These are phyloP conservation scores for Bifiguratus adelaidae DNA, from an alignment of 192 early-diverging fungal species.

Conservation along the genomic window DNA sequence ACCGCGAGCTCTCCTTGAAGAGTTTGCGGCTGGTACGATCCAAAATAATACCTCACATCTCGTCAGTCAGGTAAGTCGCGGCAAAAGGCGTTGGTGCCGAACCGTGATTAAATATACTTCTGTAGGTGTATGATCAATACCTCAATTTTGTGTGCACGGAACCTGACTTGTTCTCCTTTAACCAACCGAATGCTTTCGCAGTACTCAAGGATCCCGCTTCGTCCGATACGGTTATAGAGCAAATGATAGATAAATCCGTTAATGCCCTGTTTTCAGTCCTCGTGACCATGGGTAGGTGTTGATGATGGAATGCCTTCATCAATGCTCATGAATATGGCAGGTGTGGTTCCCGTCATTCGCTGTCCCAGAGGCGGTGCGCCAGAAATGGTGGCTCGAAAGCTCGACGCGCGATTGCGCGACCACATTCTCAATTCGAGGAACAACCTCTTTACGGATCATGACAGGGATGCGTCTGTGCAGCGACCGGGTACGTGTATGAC, in stretches of 20 bases:
- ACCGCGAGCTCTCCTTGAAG: conserved; percentile 83
- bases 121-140: conserved; percentile 95
- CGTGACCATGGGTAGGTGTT: conserved; percentile 64
- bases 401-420: conserved; percentile 86
- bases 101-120: conserved; percentile 4
- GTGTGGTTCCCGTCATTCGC: conserved; percentile 82
- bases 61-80: conserved; percentile 59
- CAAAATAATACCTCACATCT: conserved; percentile 60
- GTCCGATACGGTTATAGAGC: conserved; percentile 71
- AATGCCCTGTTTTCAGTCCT: conserved; percentile 80
- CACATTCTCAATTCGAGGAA: conserved; percentile 80
- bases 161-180: conserved; percentile 84
- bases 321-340: conserved; percentile 16
- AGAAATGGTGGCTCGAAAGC: conserved; percentile 82
- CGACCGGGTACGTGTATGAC: conserved; percentile 41
- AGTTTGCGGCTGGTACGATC: conserved; percentile 80
- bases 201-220: conserved; percentile 75
- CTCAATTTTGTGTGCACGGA: conserved; percentile 91
- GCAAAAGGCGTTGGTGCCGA: not conserved
- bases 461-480: conserved; percentile 31
- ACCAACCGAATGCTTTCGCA: conserved; percentile 71
- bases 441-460: conserved; percentile 66
- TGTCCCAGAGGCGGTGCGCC: conserved; percentile 87
- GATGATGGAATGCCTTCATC: not conserved
- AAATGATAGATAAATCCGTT: conserved; percentile 71